Evolutionary conservation across 2,329 filamentous ascomycete species (phyloP), one percentile per base, ranked within the genome.

Genomic region (Sclerotinia trifoliorum): DNA sequence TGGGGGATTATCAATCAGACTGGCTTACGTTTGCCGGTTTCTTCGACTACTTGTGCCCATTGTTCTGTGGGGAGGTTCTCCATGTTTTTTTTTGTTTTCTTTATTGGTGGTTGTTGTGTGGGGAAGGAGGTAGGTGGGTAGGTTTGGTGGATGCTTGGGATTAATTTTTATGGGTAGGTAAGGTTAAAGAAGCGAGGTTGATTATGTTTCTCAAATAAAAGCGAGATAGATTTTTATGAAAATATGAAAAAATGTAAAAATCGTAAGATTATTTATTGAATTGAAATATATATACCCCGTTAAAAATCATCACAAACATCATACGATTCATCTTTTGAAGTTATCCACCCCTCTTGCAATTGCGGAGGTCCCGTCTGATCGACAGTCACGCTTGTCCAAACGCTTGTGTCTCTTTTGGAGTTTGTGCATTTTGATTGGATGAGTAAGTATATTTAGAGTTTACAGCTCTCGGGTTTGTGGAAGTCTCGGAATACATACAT

Each of bases 41-140:
- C 86, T 81, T 96, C 91, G 75, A 95, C 84, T 74, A 98, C 92
- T 81, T 95, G 91, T 64, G 94, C 94, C 92, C 90, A 96, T 84
- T 98, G 94, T 80, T 89, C 89, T 63, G 85, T 86, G 69, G 94
- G 94, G 77, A 97, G 86, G 67, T 87, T 75, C 69, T 77, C 70
- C 74, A 76, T 76, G 1, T 35, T 10, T 35, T 35, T 35, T 35
- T 8, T 5, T 5, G 8, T 35, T 67, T 44, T 72, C 71, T 68
- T 57, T 66, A 55, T 29, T 24, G 64, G 65, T 35, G 44, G 35
- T 55, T 21, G 35, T 39, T 21, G 35, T 39, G 48, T 29, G 19
- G 46, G 15, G 21, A 39, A 44, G 7, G 29, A n/a, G 3, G 3
- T 13, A 15, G 11, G 13, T 39, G 10, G 35, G 35, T 8, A 35